These are phyloP conservation scores for Prunus dulcis DNA, from an alignment of 306 rosid species.

Conservation along the genomic window DNA sequence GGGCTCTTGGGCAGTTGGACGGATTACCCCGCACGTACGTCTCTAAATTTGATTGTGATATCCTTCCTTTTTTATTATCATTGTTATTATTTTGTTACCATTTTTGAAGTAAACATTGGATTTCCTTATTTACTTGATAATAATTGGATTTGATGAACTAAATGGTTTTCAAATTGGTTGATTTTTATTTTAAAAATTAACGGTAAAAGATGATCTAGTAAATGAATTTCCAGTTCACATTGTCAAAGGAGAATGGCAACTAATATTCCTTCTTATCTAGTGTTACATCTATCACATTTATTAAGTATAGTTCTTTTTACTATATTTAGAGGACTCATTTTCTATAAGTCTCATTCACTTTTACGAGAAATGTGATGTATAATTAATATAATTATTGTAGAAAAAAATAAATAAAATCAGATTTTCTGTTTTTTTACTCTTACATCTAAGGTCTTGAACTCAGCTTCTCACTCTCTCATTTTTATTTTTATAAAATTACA, in stretches of 20 bases:
- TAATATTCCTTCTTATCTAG: not conserved
- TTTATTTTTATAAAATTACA: too few relatives aligned
- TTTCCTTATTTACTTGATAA: not conserved
- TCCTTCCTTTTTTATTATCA: not conserved
- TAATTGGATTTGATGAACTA: not conserved
- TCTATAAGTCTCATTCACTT: not conserved
- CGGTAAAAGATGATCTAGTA: not conserved
- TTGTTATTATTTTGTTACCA: too few relatives aligned
- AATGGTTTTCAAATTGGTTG: not conserved
- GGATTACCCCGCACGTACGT: constrained; percentile 24
- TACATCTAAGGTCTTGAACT: too few relatives aligned
- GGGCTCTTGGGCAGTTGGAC: constrained; percentile 2
- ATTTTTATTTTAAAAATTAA: not conserved
- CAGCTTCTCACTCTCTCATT: fast-evolving
- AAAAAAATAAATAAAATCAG: not conserved
- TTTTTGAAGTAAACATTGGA: not conserved
- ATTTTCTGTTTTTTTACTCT: too few relatives aligned
- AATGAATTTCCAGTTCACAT: not conserved
- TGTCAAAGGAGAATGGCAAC: not conserved
- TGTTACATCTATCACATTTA: not conserved
- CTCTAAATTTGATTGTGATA: not conserved
- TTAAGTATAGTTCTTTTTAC: not conserved
- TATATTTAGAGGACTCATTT: not conserved
- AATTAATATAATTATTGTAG: not conserved
- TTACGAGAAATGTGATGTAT: not conserved